These are phyloP conservation scores for Phyllosticta paracitricarpa DNA, from an alignment of 2,329 filamentous ascomycete genomes.

Conservation along the genomic window DNA sequence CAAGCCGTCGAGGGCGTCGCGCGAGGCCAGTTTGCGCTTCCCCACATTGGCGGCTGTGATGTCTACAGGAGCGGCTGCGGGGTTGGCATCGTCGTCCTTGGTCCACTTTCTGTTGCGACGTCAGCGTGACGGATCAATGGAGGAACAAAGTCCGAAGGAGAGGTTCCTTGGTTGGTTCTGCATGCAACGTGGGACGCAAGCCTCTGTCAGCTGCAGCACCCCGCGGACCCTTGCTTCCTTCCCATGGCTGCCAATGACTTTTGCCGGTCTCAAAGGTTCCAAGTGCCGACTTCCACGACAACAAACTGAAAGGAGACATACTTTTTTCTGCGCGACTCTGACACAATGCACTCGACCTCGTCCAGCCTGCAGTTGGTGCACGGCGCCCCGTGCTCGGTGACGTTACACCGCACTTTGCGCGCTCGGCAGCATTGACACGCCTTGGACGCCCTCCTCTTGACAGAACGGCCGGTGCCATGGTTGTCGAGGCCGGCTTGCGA, in stretches of 20 bases:
- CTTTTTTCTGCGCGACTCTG: slow-evolving; percentile 75
- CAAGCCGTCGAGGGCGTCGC: slow-evolving; percentile 26
- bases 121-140: slow-evolving; percentile 2
- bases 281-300: not conserved
- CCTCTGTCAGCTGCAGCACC: not conserved
- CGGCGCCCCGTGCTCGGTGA: slow-evolving; percentile 73
- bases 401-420: slow-evolving; percentile 88
- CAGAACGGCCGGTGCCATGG: slow-evolving; percentile 40
- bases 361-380: slow-evolving; percentile 82
- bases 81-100: slow-evolving; percentile 30
- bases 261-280: not conserved
- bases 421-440: slow-evolving; percentile 83
- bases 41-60: slow-evolving; percentile 14
- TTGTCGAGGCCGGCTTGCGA: slow-evolving; percentile 45
- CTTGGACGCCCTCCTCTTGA: slow-evolving; percentile 80
- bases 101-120: slow-evolving; percentile 29
- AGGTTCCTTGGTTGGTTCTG: not conserved
- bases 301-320: slow-evolving; percentile 38
- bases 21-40: slow-evolving; percentile 29
- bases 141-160: not conserved
- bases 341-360: slow-evolving; percentile 60
- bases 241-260: not conserved
- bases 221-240: not conserved
- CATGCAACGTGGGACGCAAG: not conserved
- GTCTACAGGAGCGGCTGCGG: slow-evolving; percentile 12